These are phyloP conservation scores for Pseudopithomyces maydicus DNA, from an alignment of 2,329 filamentous ascomycete genomes.

Conservation along the genomic window DNA sequence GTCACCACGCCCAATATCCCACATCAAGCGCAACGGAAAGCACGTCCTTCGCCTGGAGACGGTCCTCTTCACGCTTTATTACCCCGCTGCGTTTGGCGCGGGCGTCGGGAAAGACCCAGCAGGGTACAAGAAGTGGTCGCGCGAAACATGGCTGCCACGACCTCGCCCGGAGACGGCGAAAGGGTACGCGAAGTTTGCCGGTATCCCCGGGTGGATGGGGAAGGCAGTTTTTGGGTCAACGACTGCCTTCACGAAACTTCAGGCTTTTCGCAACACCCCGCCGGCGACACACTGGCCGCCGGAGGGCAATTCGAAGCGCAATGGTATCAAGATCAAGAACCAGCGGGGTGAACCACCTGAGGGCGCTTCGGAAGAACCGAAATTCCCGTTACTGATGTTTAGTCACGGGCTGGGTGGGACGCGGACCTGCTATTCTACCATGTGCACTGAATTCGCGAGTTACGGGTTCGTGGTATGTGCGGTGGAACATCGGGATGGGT, in stretches of 20 bases:
- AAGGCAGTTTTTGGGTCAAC: slow-evolving; percentile 62
- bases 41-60: slow-evolving; percentile 61
- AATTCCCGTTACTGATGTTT: slow-evolving; percentile 68
- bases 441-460: slow-evolving; percentile 70
- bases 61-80: slow-evolving; percentile 69
- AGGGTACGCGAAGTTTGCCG: slow-evolving; percentile 67
- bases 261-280: slow-evolving; percentile 65
- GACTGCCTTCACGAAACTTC: slow-evolving; percentile 68
- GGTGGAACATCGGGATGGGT: slow-evolving; percentile 69
- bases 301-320: slow-evolving; percentile 44
- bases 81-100: slow-evolving; percentile 59
- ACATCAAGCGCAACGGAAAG: slow-evolving; percentile 55
- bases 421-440: slow-evolving; percentile 64
- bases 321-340: slow-evolving; percentile 49
- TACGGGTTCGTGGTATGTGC: slow-evolving; percentile 69
- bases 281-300: slow-evolving; percentile 62
- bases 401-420: slow-evolving; percentile 70
- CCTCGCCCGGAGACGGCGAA: slow-evolving; percentile 61
- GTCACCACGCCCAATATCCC: slow-evolving; percentile 54
- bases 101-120: slow-evolving; percentile 46
- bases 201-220: slow-evolving; percentile 52
- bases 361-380: slow-evolving; percentile 45
- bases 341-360: slow-evolving; percentile 46
- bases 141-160: slow-evolving; percentile 67
- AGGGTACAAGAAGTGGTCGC: slow-evolving; percentile 52